Percentiles rank a stretch among this genome's conserved stretches.
Evolutionary conservation across 2,329 filamentous ascomycete species (phyloP).

Genomic region (Aureobasidium sp.): DNA sequence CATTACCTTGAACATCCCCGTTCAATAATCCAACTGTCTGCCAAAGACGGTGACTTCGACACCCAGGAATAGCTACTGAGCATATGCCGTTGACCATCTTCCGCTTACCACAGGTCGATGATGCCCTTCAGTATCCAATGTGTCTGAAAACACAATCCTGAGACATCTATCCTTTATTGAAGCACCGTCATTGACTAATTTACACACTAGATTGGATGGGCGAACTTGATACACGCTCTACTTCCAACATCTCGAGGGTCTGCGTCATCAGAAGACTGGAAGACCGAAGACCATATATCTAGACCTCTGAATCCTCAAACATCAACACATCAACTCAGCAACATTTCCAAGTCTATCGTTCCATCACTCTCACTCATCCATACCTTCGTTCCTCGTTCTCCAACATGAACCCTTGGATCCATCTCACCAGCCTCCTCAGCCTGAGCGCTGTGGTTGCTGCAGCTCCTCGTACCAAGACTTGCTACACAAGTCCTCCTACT

Average conservation of each 20-base stretch:
- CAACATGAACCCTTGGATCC: background rate
- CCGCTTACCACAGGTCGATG: background rate
- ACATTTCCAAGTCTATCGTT: background rate
- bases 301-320: background rate
- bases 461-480: conserved; percentile 4
- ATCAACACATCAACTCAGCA: background rate
- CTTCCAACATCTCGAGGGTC: background rate
- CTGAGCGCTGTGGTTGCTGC: background rate
- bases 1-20: background rate
- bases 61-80: background rate
- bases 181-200: background rate
- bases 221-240: background rate
- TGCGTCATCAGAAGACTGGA: background rate
- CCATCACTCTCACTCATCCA: too few relatives aligned
- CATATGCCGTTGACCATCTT: too few relatives aligned
- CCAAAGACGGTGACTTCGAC: background rate
- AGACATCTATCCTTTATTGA: background rate
- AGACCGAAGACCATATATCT: background rate
- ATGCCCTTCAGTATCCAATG: background rate
- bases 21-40: background rate
- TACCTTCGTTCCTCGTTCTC: background rate
- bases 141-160: background rate
- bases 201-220: too few relatives aligned
- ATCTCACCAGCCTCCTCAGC: conserved; percentile 6
- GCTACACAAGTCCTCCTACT: background rate